Percentiles rank a stretch among this genome's conserved stretches.
Evolutionary conservation across 2,329 filamentous ascomycete species (phyloP).

Genomic region (Lasiodiplodia sp.): DNA sequence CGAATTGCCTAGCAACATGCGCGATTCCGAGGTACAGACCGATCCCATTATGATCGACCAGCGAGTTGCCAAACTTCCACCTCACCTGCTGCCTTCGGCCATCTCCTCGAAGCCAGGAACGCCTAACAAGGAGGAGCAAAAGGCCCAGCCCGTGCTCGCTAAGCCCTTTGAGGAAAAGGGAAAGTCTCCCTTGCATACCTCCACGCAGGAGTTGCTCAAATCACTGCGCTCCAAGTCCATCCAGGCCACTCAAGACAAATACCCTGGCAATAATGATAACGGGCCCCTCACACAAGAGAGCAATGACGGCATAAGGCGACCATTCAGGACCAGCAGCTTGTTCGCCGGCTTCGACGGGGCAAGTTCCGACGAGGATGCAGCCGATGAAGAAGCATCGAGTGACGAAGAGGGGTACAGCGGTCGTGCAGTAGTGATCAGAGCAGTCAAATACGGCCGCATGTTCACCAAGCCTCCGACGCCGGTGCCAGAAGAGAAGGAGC

Average conservation of each 20-base stretch:
- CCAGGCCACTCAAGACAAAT: conserved; percentile 65
- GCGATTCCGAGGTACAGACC: conserved; percentile 76
- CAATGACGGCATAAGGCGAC: conserved; percentile 68
- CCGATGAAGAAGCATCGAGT: conserved; percentile 62
- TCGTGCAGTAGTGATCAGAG: conserved; percentile 50
- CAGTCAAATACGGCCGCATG: conserved; percentile 56
- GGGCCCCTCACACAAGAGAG: conserved; percentile 69
- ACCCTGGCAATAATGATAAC: conserved; percentile 82
- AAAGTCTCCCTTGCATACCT: conserved; percentile 28
- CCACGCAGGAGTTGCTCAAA: conserved; percentile 26
- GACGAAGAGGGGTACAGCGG: conserved; percentile 67
- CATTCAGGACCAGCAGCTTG: conserved; percentile 81
- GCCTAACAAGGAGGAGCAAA: conserved; percentile 37
- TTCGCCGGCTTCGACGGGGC: conserved; percentile 73
- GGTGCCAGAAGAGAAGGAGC: conserved; percentile 52
- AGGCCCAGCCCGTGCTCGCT: conserved; percentile 24
- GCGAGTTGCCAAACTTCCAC: conserved; percentile 75
- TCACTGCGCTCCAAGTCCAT: conserved; percentile 31
- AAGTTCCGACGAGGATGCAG: conserved; percentile 56
- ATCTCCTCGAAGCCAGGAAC: conserved; percentile 65
- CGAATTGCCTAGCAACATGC: conserved; percentile 54
- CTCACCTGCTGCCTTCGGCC: conserved; percentile 79
- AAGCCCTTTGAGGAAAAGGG: conserved; percentile 31
- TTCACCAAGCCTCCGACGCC: conserved; percentile 51
- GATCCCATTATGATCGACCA: conserved; percentile 88